Conservation (phyloP, 768 basidiomycete species). For the Gyrodon lividus region DNA sequence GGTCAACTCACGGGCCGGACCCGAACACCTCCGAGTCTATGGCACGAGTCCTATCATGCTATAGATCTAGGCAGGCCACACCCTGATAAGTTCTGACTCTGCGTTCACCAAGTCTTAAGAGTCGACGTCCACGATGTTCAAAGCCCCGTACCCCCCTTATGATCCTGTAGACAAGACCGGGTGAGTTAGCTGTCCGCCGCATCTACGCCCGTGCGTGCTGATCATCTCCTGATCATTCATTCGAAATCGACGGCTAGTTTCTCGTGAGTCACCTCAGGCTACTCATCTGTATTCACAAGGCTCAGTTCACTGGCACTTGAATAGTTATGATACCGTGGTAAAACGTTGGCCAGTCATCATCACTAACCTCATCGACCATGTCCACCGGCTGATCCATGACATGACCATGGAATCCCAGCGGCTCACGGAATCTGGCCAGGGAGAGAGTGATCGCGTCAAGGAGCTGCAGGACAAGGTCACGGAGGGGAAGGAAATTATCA, state of each 20-base stretch:
- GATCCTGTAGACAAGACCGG: conserved; percentile 69
- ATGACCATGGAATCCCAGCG: conserved; percentile 44
- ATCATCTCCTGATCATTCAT: background rate
- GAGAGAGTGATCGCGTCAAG: conserved; percentile 18
- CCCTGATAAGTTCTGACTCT: background rate
- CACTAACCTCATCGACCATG: conserved; percentile 72
- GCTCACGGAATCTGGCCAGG: conserved; percentile 9
- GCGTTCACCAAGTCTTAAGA: background rate
- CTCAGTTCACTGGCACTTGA: conserved; percentile 2
- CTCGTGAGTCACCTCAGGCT: conserved; percentile 45
- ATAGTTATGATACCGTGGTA: conserved; percentile 75
- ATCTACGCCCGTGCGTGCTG: background rate
- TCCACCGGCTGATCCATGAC: conserved; percentile 69
- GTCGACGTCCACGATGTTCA: conserved; percentile 33
- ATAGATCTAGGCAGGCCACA: too few species aligned
- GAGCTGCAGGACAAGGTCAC: conserved; percentile 44
- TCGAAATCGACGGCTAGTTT: conserved; percentile 43
- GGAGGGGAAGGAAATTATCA: conserved; percentile 82
- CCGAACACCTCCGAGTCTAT: too few species aligned
- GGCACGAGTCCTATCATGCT: too few species aligned
- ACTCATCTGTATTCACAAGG: background rate
- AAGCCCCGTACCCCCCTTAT: conserved; percentile 63
- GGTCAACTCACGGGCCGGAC: too few species aligned
- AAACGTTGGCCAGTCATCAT: conserved; percentile 85
- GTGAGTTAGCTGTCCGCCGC: conserved; percentile 36